Percentiles rank a stretch among this genome's conserved stretches.
Conservation (phyloP, 805 yeast genomes). For the Candida schatavii region DNA sequence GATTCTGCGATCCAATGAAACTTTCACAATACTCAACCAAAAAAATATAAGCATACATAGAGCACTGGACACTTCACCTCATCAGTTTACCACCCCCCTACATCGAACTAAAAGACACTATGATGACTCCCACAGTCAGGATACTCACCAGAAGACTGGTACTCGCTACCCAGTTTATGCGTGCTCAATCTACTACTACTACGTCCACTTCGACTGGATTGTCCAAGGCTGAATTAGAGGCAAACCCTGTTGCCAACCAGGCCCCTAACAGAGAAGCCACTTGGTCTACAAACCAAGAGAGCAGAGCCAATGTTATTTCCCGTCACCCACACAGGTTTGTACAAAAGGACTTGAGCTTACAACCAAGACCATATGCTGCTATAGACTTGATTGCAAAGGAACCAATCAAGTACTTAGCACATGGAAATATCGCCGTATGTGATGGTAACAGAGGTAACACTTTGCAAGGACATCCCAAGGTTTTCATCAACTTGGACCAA, state of each 20-base stretch:
- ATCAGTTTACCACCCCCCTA: too few relatives aligned
- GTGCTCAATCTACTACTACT: conserved; percentile 9
- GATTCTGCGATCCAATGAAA: conserved; percentile 1
- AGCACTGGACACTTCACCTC: too few relatives aligned
- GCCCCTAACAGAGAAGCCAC: conserved; percentile 72
- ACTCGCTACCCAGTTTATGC: conserved; percentile 2
- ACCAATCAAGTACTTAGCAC: conserved; percentile 61
- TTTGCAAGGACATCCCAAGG: conserved; percentile 81
- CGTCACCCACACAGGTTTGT: conserved; percentile 60
- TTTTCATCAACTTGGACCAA: conserved; percentile 76
- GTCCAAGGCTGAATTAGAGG: conserved; percentile 20
- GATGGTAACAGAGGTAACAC: conserved; percentile 70
- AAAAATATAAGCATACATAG: not conserved
- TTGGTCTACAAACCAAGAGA: conserved; percentile 71
- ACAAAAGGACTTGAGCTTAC: conserved; percentile 62
- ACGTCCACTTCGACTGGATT: conserved; percentile 21
- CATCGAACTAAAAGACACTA: too few relatives aligned
- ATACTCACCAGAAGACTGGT: conserved; percentile 1
- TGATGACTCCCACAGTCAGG: conserved; percentile 1
- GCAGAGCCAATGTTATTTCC: conserved; percentile 54
- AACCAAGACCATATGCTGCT: conserved; percentile 82
- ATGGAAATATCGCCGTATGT: conserved; percentile 69
- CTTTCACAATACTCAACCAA: conserved; percentile 2
- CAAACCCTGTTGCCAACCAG: conserved; percentile 43
- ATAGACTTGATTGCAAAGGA: conserved; percentile 75